Conservation (phyloP, 805 yeast species). For the Sugiyamaella boreocaroliniensis region DNA sequence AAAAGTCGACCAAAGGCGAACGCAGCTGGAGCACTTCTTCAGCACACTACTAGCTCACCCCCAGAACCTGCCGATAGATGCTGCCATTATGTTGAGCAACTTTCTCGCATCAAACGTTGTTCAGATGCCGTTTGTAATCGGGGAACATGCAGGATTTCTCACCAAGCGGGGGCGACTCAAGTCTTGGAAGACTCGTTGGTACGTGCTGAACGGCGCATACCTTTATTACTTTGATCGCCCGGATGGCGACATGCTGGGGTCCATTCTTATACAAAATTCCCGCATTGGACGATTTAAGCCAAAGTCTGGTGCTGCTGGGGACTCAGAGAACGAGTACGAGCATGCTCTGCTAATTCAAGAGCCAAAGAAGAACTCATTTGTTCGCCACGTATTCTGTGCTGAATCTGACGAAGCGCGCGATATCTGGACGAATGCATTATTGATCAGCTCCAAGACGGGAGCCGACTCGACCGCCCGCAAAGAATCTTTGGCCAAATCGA, state of each 20-base stretch:
- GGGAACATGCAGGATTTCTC: constrained; percentile 53
- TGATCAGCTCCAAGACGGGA: constrained; percentile 20
- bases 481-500: not conserved
- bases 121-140: constrained; percentile 25
- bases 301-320: constrained; percentile 37
- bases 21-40: constrained; percentile 53
- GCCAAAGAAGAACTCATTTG: constrained; percentile 29
- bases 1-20: constrained; percentile 57
- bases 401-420: constrained; percentile 74
- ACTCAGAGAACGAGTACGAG: constrained; percentile 28
- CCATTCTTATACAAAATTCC: constrained; percentile 43
- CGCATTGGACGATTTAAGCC: constrained; percentile 48
- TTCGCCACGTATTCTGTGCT: constrained; percentile 59
- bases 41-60: constrained; percentile 50
- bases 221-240: constrained; percentile 53
- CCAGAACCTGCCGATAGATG: constrained; percentile 44
- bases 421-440: constrained; percentile 52
- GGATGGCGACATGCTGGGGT: constrained; percentile 49
- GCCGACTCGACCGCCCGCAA: constrained; percentile 2
- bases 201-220: constrained; percentile 53
- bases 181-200: constrained; percentile 65
- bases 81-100: constrained; percentile 48
- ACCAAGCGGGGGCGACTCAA: constrained; percentile 59
- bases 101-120: constrained; percentile 64
- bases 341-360: constrained; percentile 52